Evolutionary conservation across 768 basidiomycete genomes (phyloP), one percentile per base, ranked within the genome.

Genomic region (Lactifluus piperatus): DNA sequence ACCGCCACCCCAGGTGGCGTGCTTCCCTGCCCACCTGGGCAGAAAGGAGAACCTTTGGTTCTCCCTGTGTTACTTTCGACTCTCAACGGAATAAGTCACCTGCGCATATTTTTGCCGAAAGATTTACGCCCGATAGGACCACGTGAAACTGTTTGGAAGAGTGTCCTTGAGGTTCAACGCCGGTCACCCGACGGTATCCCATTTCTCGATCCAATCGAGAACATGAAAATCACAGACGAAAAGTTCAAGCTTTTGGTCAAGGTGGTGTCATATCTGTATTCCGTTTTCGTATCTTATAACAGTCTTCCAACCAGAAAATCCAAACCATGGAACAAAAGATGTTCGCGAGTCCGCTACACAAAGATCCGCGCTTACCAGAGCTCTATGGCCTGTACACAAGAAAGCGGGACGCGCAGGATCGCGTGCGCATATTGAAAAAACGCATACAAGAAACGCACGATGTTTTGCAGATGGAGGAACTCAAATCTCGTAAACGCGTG

Each of bases 151-250:
- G 81, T 82, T 1, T 94, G 91, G 86, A 94, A 94, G 76, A 89
- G 87, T 61, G 82, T 98, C 16, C 69, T 85, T 32, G 95, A 98
- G 70, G 91, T 97, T n/a, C 85, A 94, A 59, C 80, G 85, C 56
- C 81, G 94, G 50, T 94, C 94, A 73, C 90, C 93, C 0, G 81
- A 91, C 47, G 94, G 93, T 1, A 83, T 97, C 56, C 75, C 88
- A 0, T 73, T 94, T 8, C 77, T 99, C 11, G 97, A 98, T 69
- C 97, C 97, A 0, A 76, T 98, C 29, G 79, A 90, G 67, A 92
- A 97, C 69, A 94, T 98, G 93, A 86, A 84, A 10, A 97, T 99
- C 70, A 91, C 88, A 58, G 97, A 98, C 65, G 89, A 91, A 36
- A 92, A 89, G 65, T 99, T 99, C 75, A 82, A 82, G 67, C 82